Evolutionary conservation across 2,329 filamentous ascomycete genomes (phyloP).

Genomic region (Trichoderma koningii): DNA sequence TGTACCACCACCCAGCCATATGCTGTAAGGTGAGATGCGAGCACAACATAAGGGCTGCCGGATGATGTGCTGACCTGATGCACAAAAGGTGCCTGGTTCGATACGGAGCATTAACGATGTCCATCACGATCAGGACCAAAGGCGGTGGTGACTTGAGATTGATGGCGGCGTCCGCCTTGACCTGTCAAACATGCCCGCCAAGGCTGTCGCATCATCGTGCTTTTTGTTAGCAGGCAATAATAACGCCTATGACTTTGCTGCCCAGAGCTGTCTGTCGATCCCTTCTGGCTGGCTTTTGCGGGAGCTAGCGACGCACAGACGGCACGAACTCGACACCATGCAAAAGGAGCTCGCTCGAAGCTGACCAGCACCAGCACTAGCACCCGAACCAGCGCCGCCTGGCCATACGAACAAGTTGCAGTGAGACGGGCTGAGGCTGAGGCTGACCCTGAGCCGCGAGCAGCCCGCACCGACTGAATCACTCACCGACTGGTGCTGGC

Average conservation of each 20-base stretch:
- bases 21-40: not conserved
- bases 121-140: not conserved
- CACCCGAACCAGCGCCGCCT: not conserved
- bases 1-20: not conserved
- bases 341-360: constrained; percentile 22
- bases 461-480: not conserved
- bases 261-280: not conserved
- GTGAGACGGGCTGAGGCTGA: constrained; percentile 13
- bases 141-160: not conserved
- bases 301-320: constrained; percentile 27
- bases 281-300: constrained; percentile 3
- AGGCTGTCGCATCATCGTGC: not conserved
- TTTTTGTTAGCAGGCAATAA: not conserved
- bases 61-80: not conserved
- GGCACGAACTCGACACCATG: constrained; percentile 23
- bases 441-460: not conserved
- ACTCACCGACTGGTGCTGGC: not conserved
- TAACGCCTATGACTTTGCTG: too few relatives aligned
- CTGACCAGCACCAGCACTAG: not conserved
- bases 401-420: not conserved
- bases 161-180: not conserved
- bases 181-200: not conserved
- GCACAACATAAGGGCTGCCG: not conserved
- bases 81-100: not conserved
- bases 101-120: not conserved